Percentiles rank a stretch among this genome's conserved stretches.
Conservation (phyloP, 306 rosid genomes). For the Pterocarpus santalinus region DNA sequence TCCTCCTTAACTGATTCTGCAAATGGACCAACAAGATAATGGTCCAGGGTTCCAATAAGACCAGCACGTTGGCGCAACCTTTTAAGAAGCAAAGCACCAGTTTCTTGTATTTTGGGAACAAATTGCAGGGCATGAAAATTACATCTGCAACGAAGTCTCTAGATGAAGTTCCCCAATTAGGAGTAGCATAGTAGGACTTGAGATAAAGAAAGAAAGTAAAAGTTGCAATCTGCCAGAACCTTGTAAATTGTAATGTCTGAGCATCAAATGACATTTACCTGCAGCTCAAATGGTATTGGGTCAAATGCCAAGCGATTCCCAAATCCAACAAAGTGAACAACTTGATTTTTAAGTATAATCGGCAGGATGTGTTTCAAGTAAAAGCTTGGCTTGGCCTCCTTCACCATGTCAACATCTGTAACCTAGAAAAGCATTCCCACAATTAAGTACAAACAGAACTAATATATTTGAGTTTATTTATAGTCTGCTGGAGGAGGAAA, state of each 20-base stretch:
- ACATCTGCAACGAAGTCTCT: conserved; percentile 99
- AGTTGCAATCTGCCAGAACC: conserved; percentile 24
- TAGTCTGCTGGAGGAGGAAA: conserved; percentile 15
- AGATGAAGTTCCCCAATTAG: conserved; percentile 91
- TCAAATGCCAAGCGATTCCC: conserved; percentile 99
- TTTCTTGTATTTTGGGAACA: conserved; percentile 92
- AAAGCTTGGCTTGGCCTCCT: conserved; percentile 96
- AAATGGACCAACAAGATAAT: conserved; percentile 74
- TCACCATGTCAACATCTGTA: conserved; percentile 81
- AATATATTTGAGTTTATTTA: conserved; percentile 19
- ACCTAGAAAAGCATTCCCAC: conserved; percentile 66
- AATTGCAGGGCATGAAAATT: conserved; percentile 94
- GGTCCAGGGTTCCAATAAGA: conserved; percentile 74
- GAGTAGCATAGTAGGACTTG: conserved; percentile 57
- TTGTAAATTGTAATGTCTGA: conserved; percentile 19
- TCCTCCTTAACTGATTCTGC: conserved; percentile 55
- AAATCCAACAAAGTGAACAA: conserved; percentile 90
- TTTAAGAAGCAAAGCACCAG: conserved; percentile 88
- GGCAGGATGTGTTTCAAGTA: conserved; percentile 84
- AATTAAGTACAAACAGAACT: conserved; percentile 43
- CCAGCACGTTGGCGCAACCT: conserved; percentile 75
- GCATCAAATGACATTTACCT: conserved; percentile 68
- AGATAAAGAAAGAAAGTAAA: conserved; percentile 37
- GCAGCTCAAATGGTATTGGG: conserved; percentile 83
- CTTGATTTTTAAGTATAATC: conserved; percentile 78